A percentile compares a stretch with the other conserved stretches of the same genome.
phyloP scores from a whole-genome alignment of 768 basidiomycete genomes.

The Phlebiopsis gigantea region DNA sequence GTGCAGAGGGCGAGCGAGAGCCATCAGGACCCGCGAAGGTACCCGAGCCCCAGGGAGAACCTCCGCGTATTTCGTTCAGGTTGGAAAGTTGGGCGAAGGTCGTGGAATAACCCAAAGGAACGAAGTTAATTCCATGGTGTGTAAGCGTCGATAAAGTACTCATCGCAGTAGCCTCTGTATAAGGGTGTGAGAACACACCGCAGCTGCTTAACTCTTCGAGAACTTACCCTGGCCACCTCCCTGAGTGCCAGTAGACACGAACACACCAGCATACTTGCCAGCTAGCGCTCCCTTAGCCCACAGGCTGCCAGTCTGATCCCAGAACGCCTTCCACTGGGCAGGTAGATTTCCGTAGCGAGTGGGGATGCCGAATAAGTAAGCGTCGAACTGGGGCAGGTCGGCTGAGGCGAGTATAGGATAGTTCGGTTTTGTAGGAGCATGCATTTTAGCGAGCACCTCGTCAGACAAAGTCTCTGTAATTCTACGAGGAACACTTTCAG shows the following conservation, averaged over 20 bases:
- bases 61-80: slow-evolving; percentile 41
- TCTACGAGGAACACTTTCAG: slow-evolving; percentile 31
- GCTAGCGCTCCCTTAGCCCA: slow-evolving; percentile 55
- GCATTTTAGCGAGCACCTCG: slow-evolving; percentile 62
- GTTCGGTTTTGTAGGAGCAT: slow-evolving; percentile 64
- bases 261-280: slow-evolving; percentile 76
- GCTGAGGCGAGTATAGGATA: slow-evolving; percentile 62
- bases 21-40: slow-evolving; percentile 54
- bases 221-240: slow-evolving; percentile 72
- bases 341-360: slow-evolving; percentile 81
- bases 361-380: slow-evolving; percentile 70
- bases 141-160: slow-evolving; percentile 40
- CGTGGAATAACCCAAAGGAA: slow-evolving; percentile 48
- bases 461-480: slow-evolving; percentile 74
- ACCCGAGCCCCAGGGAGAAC: slow-evolving; percentile 77
- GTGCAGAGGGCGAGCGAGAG: slow-evolving; percentile 37
- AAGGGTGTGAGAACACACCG: neutral
- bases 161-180: slow-evolving; percentile 30
- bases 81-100: slow-evolving; percentile 34
- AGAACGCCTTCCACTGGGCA: slow-evolving; percentile 63
- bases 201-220: neutral
- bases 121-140: slow-evolving; percentile 50
- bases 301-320: slow-evolving; percentile 67
- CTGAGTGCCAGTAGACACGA: slow-evolving; percentile 65
- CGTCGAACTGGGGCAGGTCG: slow-evolving; percentile 57